These are phyloP conservation scores for Neocucurbitaria cava DNA, from an alignment of 2,329 filamentous ascomycete genomes.

Conservation along the genomic window DNA sequence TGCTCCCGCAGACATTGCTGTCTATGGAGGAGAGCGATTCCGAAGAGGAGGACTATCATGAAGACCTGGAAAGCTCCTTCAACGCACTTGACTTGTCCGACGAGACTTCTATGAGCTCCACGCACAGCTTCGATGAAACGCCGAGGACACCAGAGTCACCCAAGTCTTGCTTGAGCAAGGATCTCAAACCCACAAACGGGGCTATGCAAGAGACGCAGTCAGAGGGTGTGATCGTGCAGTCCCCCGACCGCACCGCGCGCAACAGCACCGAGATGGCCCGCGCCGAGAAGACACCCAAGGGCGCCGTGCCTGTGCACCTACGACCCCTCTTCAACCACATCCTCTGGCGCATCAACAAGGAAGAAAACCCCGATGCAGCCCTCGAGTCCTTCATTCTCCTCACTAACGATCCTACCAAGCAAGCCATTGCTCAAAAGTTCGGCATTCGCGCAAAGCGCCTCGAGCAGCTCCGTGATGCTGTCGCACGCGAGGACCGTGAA, in stretches of 20 bases:
- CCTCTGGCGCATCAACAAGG: conserved; percentile 59
- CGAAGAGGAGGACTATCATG: conserved; percentile 45
- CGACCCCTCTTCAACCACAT: conserved; percentile 60
- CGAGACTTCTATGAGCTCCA: conserved; percentile 53
- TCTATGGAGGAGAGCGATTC: conserved; percentile 55
- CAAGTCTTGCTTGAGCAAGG: conserved; percentile 44
- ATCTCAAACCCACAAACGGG: conserved; percentile 28
- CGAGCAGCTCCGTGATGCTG: conserved; percentile 58
- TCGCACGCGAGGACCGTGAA: conserved; percentile 58
- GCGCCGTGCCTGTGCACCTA: conserved; percentile 47
- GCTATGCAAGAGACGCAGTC: conserved; percentile 31
- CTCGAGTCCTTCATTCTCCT: conserved; percentile 60
- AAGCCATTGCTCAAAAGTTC: conserved; percentile 56
- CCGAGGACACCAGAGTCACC: conserved; percentile 51
- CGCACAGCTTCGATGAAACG: conserved; percentile 47
- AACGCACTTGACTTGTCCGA: conserved; percentile 46
- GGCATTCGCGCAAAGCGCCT: conserved; percentile 59
- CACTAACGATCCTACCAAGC: conserved; percentile 57
- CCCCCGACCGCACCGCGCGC: conserved; percentile 37
- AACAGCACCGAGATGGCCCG: conserved; percentile 36
- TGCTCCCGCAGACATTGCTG: conserved; percentile 57
- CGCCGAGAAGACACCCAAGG: conserved; percentile 35
- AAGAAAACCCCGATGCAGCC: conserved; percentile 55
- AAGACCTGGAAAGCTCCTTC: conserved; percentile 48
- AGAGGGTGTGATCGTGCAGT: conserved; percentile 13